Evolutionary conservation across 345 rosid genomes (phyloP), one percentile per base, ranked within the genome.

Genomic region (Dovyalis caffra): DNA sequence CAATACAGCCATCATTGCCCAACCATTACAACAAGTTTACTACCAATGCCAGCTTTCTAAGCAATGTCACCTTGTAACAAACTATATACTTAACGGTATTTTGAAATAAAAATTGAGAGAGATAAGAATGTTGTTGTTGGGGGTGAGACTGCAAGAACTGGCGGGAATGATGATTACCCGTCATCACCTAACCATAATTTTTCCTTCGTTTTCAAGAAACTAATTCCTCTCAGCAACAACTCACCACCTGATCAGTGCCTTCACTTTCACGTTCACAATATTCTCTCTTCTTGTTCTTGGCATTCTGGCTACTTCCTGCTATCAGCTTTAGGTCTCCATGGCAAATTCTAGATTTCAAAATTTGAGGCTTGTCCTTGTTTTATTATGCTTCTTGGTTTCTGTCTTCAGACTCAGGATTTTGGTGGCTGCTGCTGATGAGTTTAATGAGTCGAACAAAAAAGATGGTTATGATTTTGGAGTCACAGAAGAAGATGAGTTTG

Each of bases 131-230:
- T 18, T 63, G 57, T 3, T 9, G 56, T 71, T 70, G 25, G 74
- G 65, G 29, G 15, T 68, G 72, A 74, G 51, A 37, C 66, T 26
- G 73, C 53, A 64, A 76, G 70, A 80, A 74, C 47, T 78, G 78
- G 83, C 69, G 81, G 73, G 81, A 72, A 25, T 83, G 83, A 87
- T 83, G 81, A 85, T 73, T 79, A 85, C 82, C 85, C 77, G 43
- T 86, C 89, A 80, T 69, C 88, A 80, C 74, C 85, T 66, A 32
- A 37, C 68, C 63, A 77, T 80, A 47, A 82, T 83, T 72, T 53
- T 79, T 16, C 70, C 89, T 87, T 87, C 74, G 74, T 28, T 65
- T 64, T 69, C 83, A 90, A 91, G 97, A 66, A 84, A 88, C 75
- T 73, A 61, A 47, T 76, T 76, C 85, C 70, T 77, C 82, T 85